Conservation (phyloP, 2,329 filamentous ascomycete species). For the Verticillium zaregamsianum region DNA sequence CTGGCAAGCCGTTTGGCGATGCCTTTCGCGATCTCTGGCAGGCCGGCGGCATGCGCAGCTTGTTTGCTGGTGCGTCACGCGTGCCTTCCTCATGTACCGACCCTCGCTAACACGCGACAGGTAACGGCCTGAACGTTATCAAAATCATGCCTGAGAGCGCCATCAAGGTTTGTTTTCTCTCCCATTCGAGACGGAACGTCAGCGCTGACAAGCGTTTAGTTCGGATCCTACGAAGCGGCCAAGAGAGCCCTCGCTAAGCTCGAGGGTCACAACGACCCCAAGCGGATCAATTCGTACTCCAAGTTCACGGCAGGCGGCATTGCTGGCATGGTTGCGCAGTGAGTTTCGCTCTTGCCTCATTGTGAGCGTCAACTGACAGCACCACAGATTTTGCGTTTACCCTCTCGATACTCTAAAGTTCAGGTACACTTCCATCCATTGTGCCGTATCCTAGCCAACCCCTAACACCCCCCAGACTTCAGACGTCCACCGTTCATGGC, state of each 20-base stretch:
- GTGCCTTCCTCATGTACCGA: neutral
- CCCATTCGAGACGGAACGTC: neutral
- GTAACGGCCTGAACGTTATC: slow-evolving; percentile 91
- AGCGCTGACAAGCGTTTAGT: slow-evolving; percentile 37
- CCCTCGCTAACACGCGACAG: slow-evolving; percentile 36
- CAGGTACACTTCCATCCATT: slow-evolving; percentile 27
- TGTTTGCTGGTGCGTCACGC: slow-evolving; percentile 75
- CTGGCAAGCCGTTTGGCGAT: slow-evolving; percentile 64
- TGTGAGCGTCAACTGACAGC: neutral
- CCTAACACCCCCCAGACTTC: slow-evolving; percentile 61
- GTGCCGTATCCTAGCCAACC: slow-evolving; percentile 1
- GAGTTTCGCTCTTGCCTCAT: slow-evolving; percentile 27
- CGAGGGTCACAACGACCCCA: slow-evolving; percentile 83
- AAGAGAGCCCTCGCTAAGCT: slow-evolving; percentile 82
- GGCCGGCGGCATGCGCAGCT: slow-evolving; percentile 78
- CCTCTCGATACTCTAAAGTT: slow-evolving; percentile 82
- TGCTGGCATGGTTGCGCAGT: slow-evolving; percentile 93
- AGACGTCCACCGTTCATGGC: slow-evolving; percentile 87
- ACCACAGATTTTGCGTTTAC: slow-evolving; percentile 77
- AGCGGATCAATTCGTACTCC: slow-evolving; percentile 73
- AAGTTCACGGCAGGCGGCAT: slow-evolving; percentile 89
- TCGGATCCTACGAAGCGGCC: slow-evolving; percentile 93
- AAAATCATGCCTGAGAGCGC: slow-evolving; percentile 99
- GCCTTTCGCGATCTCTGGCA: slow-evolving; percentile 78
- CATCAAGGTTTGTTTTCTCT: slow-evolving; percentile 61